Evolutionary conservation across 805 yeast species (phyloP).

Genomic region (Metschnikowia kunwiensis): DNA sequence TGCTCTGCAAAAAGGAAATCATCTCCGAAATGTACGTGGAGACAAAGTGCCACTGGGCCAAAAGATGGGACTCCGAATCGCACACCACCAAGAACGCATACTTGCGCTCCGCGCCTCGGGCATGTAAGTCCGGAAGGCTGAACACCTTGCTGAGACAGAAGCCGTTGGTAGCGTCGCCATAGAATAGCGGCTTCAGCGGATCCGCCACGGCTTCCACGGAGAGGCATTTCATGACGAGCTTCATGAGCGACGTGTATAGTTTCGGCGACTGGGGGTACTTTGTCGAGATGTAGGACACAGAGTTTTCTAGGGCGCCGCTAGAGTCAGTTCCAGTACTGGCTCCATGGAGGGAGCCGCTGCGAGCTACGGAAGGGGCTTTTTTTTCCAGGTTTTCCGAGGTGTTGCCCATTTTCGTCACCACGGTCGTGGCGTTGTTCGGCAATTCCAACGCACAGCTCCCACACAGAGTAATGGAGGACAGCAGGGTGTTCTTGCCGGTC

Average conservation of each 20-base stretch:
- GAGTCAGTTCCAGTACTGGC: background rate
- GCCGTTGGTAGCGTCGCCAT: constrained; percentile 62
- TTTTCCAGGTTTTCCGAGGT: constrained; percentile 2
- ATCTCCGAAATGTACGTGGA: constrained; percentile 32
- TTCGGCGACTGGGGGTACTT: constrained; percentile 54
- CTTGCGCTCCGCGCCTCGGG: constrained; percentile 72
- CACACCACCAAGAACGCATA: constrained; percentile 58
- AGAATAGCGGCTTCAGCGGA: constrained; percentile 56
- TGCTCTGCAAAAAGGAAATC: constrained; percentile 19
- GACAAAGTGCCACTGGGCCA: constrained; percentile 55
- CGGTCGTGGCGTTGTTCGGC: constrained; percentile 37
- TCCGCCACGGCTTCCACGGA: constrained; percentile 66
- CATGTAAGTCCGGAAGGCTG: constrained; percentile 59
- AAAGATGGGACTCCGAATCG: constrained; percentile 50
- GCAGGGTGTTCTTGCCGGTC: constrained; percentile 32
- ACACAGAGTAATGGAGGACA: constrained; percentile 44
- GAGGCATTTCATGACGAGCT: constrained; percentile 59
- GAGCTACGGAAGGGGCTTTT: background rate
- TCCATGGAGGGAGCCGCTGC: constrained; percentile 1
- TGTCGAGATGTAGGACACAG: constrained; percentile 45
- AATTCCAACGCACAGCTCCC: constrained; percentile 56
- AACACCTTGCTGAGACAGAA: constrained; percentile 58
- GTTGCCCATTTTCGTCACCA: constrained; percentile 17
- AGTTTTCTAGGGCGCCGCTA: too few relatives aligned
- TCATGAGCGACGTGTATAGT: constrained; percentile 53